phyloP scores from a whole-genome alignment of 768 basidiomycete genomes.

The Suillus hirtellus region DNA sequence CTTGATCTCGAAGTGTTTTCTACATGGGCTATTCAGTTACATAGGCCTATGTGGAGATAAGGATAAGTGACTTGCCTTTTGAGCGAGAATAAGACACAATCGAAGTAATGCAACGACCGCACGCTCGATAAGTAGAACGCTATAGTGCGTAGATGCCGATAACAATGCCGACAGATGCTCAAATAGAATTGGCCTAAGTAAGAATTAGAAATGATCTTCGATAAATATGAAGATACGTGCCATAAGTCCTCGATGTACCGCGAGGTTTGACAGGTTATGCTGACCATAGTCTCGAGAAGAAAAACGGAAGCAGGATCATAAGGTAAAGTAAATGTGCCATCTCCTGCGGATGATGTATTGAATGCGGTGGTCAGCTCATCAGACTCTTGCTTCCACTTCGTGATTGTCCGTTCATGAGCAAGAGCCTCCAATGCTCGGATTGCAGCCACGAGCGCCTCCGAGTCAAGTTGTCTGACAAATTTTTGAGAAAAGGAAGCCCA shows the following conservation, averaged over 20 bases:
- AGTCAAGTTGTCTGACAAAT: slow-evolving; percentile 63
- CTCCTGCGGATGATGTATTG: slow-evolving; percentile 37
- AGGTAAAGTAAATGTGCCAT: slow-evolving; percentile 59
- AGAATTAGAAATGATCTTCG: slow-evolving; percentile 8
- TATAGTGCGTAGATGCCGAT: slow-evolving; percentile 76
- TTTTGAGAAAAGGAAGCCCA: slow-evolving; percentile 13
- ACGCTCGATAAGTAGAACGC: slow-evolving; percentile 88
- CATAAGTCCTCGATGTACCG: slow-evolving; percentile 87
- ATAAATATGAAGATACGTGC: slow-evolving; percentile 42
- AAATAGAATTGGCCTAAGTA: slow-evolving; percentile 85
- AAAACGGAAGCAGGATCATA: slow-evolving; percentile 97
- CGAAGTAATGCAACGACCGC: slow-evolving; percentile 88
- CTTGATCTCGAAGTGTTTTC: slow-evolving; percentile 86
- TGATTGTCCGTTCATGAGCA: slow-evolving; percentile 87
- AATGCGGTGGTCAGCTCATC: slow-evolving; percentile 52
- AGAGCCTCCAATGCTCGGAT: slow-evolving; percentile 86
- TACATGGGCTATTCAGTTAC: slow-evolving; percentile 29
- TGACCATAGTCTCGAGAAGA: slow-evolving; percentile 92
- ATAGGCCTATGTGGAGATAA: neutral
- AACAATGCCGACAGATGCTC: slow-evolving; percentile 88
- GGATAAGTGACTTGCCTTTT: slow-evolving; percentile 52
- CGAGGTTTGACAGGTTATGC: slow-evolving; percentile 75
- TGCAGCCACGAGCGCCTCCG: slow-evolving; percentile 80
- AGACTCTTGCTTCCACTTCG: slow-evolving; percentile 66
- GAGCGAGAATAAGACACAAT: slow-evolving; percentile 80